Conservation (phyloP, 768 basidiomycete species). For the Inosperma sp. region DNA sequence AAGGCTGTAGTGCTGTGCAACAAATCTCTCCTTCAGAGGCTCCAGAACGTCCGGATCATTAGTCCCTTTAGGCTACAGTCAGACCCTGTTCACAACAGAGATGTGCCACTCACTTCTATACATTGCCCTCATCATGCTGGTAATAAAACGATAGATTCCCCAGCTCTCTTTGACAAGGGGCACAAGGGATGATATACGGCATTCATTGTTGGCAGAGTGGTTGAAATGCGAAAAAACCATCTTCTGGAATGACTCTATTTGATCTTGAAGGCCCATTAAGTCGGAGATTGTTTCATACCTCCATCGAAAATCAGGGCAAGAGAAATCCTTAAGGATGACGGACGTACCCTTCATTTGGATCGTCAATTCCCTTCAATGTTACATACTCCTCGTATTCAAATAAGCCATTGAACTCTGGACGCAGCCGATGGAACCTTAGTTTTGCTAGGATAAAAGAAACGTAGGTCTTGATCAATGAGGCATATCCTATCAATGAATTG, state of each 20-base stretch:
- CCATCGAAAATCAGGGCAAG: constrained; percentile 1
- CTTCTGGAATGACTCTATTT: constrained; percentile 98
- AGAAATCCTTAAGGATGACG: not conserved
- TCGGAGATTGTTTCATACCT: constrained; percentile 98
- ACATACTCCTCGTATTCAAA: constrained; percentile 99
- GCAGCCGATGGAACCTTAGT: constrained; percentile 89
- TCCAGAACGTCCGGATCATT: constrained; percentile 86
- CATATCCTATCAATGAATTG: constrained; percentile 61
- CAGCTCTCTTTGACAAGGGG: constrained; percentile 98
- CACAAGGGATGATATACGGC: constrained; percentile 92
- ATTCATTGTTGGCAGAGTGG: constrained; percentile 91
- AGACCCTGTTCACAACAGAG: constrained; percentile 7
- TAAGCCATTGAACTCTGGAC: constrained; percentile 96
- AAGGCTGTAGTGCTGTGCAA: constrained; percentile 85
- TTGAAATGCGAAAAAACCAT: constrained; percentile 95
- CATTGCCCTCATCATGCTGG: constrained; percentile 97
- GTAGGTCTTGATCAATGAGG: constrained; percentile 88
- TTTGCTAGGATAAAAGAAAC: constrained; percentile 95
- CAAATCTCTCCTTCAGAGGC: constrained; percentile 82
- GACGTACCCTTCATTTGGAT: constrained; percentile 95
- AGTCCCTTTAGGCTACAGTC: constrained; percentile 52
- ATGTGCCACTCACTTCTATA: constrained; percentile 63
- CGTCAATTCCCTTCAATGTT: constrained; percentile 93
- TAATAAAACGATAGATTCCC: constrained; percentile 98
- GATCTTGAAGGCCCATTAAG: constrained; percentile 96